Evolutionary conservation across 768 basidiomycete species (phyloP).

Genomic region (Lactarius hatsudake): DNA sequence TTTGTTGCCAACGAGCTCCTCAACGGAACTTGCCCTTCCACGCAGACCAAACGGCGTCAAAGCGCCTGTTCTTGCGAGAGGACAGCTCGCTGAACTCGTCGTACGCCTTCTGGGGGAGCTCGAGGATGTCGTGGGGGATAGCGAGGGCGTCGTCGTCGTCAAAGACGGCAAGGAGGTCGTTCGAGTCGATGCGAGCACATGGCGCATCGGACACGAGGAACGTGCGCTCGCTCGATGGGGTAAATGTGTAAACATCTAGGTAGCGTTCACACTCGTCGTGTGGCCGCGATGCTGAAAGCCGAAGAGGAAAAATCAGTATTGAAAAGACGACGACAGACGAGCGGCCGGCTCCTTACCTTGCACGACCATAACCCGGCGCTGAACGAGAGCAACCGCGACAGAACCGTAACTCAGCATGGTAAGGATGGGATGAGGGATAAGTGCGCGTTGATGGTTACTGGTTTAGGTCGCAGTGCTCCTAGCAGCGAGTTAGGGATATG

Average conservation of each 20-base stretch:
- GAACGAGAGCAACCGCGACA: slow-evolving; percentile 66
- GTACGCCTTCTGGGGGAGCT: slow-evolving; percentile 59
- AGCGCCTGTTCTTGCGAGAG: slow-evolving; percentile 49
- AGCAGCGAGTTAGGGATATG: not conserved
- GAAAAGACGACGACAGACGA: not conserved
- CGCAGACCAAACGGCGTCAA: slow-evolving; percentile 58
- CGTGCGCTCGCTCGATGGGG: slow-evolving; percentile 60
- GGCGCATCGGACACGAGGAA: slow-evolving; percentile 63
- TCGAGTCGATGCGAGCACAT: slow-evolving; percentile 57
- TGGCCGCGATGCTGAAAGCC: slow-evolving; percentile 48
- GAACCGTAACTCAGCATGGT: slow-evolving; percentile 42
- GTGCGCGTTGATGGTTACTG: not conserved
- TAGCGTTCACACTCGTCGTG: slow-evolving; percentile 55
- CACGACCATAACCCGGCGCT: slow-evolving; percentile 64
- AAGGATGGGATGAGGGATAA: not conserved
- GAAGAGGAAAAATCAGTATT: not conserved
- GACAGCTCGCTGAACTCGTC: slow-evolving; percentile 55
- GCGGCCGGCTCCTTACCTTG: slow-evolving; percentile 46
- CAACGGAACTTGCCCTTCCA: slow-evolving; percentile 37
- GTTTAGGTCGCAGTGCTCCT: not conserved
- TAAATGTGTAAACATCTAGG: slow-evolving; percentile 64
- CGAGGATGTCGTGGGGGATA: slow-evolving; percentile 52
- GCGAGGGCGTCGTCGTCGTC: slow-evolving; percentile 39
- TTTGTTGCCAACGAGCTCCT: not conserved
- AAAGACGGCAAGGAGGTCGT: slow-evolving; percentile 60